Conservation (phyloP, 495 filamentous ascomycete genomes). For the Podospora didyma region DNA sequence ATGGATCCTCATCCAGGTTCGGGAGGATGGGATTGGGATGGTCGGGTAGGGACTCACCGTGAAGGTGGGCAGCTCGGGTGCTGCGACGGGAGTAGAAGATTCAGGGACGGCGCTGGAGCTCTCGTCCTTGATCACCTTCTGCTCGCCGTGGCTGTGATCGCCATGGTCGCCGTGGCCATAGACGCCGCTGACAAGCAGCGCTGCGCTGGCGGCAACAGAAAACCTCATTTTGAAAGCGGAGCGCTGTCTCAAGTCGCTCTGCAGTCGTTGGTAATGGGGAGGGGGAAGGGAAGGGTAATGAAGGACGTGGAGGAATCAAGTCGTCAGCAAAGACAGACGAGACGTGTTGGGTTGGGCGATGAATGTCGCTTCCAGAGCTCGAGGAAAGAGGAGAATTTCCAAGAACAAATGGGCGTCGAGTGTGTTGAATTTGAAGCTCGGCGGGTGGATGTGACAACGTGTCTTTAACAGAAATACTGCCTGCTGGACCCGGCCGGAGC, state of each 20-base stretch:
- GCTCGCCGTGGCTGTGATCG: slow-evolving; percentile 53
- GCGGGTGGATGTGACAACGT: slow-evolving; percentile 31
- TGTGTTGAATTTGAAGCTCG: slow-evolving; percentile 32
- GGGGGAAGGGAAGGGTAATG: slow-evolving; percentile 11
- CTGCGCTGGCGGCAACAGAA: slow-evolving; percentile 65
- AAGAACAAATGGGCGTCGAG: slow-evolving; percentile 23
- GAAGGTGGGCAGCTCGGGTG: slow-evolving; percentile 70
- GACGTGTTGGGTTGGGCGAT: slow-evolving; percentile 19
- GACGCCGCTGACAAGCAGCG: slow-evolving; percentile 63
- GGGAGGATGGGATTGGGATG: background rate
- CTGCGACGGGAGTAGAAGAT: slow-evolving; percentile 55
- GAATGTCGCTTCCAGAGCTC: slow-evolving; percentile 42
- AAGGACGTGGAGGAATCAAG: slow-evolving; percentile 11
- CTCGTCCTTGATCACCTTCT: slow-evolving; percentile 50
- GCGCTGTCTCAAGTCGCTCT: slow-evolving; percentile 15
- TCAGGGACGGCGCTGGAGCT: slow-evolving; percentile 37
- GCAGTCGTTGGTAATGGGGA: slow-evolving; percentile 17
- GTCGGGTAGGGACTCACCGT: slow-evolving; percentile 62
- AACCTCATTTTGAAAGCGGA: slow-evolving; percentile 58
- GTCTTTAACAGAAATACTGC: slow-evolving; percentile 21
- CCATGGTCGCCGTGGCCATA: slow-evolving; percentile 41
- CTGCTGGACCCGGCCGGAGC: slow-evolving; percentile 14
- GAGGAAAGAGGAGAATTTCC: slow-evolving; percentile 31
- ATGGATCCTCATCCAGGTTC: background rate
- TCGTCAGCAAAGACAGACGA: slow-evolving; percentile 22